A percentile compares a stretch with the other conserved stretches of the same genome.
These are phyloP conservation scores for Cytauxzoon felis DNA, from an alignment of 169 alveolate genomes.

Conservation along the genomic window DNA sequence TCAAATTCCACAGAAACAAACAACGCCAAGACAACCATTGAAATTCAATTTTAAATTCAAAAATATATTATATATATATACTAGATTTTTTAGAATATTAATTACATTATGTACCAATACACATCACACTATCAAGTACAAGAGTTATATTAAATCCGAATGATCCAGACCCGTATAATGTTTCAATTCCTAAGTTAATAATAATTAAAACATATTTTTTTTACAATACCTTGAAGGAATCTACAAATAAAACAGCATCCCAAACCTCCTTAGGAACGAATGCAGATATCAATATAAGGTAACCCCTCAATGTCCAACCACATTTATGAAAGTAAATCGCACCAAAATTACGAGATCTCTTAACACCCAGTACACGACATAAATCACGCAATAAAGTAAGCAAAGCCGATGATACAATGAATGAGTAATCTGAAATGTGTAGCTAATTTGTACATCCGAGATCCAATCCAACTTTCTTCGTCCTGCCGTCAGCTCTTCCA, in stretches of 20 bases:
- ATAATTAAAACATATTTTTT: background rate
- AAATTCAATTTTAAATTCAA: background rate
- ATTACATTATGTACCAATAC: too few species aligned
- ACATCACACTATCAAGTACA: too few species aligned
- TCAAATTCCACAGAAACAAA: slow-evolving; percentile 53
- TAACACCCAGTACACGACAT: slow-evolving; percentile 40
- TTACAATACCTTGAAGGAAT: slow-evolving; percentile 27
- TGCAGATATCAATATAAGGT: slow-evolving; percentile 27
- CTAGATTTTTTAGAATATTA: background rate
- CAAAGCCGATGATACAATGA: slow-evolving; percentile 22
- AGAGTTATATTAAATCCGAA: too few species aligned
- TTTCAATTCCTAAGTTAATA: background rate
- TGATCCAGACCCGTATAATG: slow-evolving; percentile 10
- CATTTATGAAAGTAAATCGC: slow-evolving; percentile 50
- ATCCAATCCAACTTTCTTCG: too few species aligned
- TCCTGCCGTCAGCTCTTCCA: too few species aligned
- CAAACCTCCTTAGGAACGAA: slow-evolving; percentile 41
- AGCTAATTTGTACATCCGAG: background rate
- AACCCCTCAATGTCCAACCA: slow-evolving; percentile 51
- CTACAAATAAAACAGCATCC: slow-evolving; percentile 34
- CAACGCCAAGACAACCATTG: slow-evolving; percentile 50
- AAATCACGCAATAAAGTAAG: slow-evolving; percentile 27
- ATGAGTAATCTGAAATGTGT: slow-evolving; percentile 41
- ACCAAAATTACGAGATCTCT: slow-evolving; percentile 36
- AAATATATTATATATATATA: background rate